Base-by-base conservation (phyloP, 768 basidiomycete species). In the Trichaptum fuscoviolaceum region DNA sequence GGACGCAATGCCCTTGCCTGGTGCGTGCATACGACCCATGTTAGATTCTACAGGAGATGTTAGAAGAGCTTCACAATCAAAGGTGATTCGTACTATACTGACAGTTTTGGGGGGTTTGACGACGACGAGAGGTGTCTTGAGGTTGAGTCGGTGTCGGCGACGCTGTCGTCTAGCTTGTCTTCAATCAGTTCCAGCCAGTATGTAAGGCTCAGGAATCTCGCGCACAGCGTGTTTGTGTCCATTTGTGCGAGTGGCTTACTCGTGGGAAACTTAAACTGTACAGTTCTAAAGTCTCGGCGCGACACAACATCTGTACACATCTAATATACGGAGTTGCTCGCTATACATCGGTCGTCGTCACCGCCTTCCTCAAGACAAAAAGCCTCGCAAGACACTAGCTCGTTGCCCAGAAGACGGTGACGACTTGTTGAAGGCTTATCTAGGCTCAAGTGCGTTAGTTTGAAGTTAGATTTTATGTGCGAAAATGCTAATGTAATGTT, bases 21-120 rank as follows among this genome's bases (percentile, higher is more conserved):
- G 95, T 88, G 95, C 95, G 88, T 99, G 96, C 94, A 97, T 95
- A 77, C 95, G 94, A 92, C 91, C 92, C 92, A 94, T 94, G 82
- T 73, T 82, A 71, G 68, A 63, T 77, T 69, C 30, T 30, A 26
- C 62, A 68, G 64, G n/a, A 67, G 74, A 3, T 26, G 60, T 36
- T 35, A 42, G 7, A 23, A 1, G 0, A 9, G 2, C 57, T 42
- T 58, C 57, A 25, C 8, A 42, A 34, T 67, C 67, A 73, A 0
- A 4, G 42, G 12, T 52, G 3, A 2, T 20, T 20, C 20, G 7
- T 36, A 7, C 35, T 36, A 52, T 52, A 73, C 81, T 63, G 62
- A 84, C 82, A 75, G 64, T 70, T 79, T 81, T 74, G 58, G 71
- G 64, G 52, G 70, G 68, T 3, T 52, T 57, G 70, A 66, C 58